Evolutionary conservation across 2,329 filamentous ascomycete species (phyloP), one percentile per base, ranked within the genome.

Genomic region (Aureobasidium zeae): DNA sequence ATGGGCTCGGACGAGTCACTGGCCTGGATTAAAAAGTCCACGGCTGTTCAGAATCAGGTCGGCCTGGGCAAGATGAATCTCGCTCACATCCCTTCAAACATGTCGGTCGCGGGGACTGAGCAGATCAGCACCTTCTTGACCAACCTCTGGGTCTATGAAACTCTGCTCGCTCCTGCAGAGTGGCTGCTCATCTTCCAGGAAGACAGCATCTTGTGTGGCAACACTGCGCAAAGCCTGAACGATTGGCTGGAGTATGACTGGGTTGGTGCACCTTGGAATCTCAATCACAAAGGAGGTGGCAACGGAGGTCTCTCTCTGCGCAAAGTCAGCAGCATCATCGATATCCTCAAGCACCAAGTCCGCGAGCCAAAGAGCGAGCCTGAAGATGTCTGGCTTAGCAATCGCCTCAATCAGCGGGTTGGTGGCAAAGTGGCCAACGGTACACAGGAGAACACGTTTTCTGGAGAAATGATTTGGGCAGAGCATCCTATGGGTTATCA

Each of bases 201-300:
- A 2, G 38, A 42, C 26, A 42, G 38, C 26, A 42, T 42, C 25
- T 19, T 42, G 9, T 42, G 38, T 15, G 24, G 25, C 13, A 42
- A 42, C n/a, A 31, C 38, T 9, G 29, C 30, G 17, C 31, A 35
- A 25, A 44, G 19, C 12, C 19, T 37, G 29, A 34, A 35, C 19
- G 41, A 44, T 21, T 44, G 28, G 22, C 21, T 44, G 19, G 41
- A 34, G 31, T 25, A 44, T 11, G 38, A 42, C 24, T 42, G 12
- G 5, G 32, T 34, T 15, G 32, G 32, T 22, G 32, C 32, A 3
- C 32, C 32, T 8, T 34, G 32, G 32, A 34, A 20, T 19, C 12
- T 34, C n/a, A 22, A 20, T 3, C 10, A 15, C 32, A 34, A 34
- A 9, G 32, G 32, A 3, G 32, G 32, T 13, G 32, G 32, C n/a